Evolutionary conservation across 1,284 basidiomycete genomes (phyloP).

Genomic region (Rhodotorula sp.): DNA sequence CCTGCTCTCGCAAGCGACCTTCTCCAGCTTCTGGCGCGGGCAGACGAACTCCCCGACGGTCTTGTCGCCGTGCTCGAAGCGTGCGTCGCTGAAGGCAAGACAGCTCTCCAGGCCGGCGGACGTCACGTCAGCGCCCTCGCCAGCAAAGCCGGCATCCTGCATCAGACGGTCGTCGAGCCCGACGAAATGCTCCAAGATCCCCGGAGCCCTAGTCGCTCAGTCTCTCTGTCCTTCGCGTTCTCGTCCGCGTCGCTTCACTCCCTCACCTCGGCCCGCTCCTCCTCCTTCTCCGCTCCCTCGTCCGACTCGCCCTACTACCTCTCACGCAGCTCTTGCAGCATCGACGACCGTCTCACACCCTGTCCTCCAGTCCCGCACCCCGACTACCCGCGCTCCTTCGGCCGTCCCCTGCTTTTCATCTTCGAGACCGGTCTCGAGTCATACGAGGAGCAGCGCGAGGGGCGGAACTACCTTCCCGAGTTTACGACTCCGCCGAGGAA

Average conservation of each 20-base stretch:
- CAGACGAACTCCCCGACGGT: not conserved
- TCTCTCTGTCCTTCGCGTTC: not conserved
- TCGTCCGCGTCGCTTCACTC: not conserved
- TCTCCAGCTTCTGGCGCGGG: not conserved
- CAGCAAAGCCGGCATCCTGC: not conserved
- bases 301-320: not conserved
- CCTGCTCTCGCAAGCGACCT: not conserved
- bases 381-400: not conserved
- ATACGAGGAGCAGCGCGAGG: slow-evolving; percentile 1
- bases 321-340: too few relatives aligned
- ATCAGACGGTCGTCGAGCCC: not conserved
- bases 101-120: not conserved
- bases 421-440: not conserved
- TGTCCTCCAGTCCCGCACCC: not conserved
- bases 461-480: too few relatives aligned
- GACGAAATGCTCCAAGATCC: not conserved
- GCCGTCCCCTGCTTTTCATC: not conserved
- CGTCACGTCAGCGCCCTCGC: not conserved
- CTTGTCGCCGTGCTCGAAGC: not conserved
- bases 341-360: not conserved
- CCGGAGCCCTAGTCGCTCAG: not conserved
- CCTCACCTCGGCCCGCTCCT: not conserved
- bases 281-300: not conserved
- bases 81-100: not conserved
- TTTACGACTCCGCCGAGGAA: too few relatives aligned